These are phyloP conservation scores for Ilex asprella DNA, from an alignment of 257 asterid genomes.

Conservation along the genomic window DNA sequence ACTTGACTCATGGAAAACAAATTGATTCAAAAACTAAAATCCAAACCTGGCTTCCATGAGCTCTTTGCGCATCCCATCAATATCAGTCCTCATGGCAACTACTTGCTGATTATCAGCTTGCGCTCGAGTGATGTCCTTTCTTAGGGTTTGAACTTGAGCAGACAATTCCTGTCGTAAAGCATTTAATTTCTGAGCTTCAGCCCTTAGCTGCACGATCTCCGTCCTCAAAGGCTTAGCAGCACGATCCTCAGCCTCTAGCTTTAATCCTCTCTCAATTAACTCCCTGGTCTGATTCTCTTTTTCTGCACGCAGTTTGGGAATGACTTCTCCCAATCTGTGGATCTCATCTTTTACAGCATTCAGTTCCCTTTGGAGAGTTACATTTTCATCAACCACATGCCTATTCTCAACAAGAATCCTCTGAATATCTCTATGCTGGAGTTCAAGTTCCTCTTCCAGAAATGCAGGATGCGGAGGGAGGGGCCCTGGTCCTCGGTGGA, in stretches of 20 bases:
- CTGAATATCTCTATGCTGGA: constrained; percentile 77
- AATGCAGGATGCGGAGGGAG: constrained; percentile 56
- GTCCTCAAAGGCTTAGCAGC: constrained; percentile 54
- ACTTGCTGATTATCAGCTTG: constrained; percentile 63
- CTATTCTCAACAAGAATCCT: constrained; percentile 61
- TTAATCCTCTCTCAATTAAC: constrained; percentile 61
- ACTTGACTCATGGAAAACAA: neutral
- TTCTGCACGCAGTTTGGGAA: constrained; percentile 61
- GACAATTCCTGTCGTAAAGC: constrained; percentile 52
- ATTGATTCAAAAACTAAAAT: constrained; percentile 2
- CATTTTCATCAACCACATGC: constrained; percentile 68
- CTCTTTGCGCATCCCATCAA: constrained; percentile 69
- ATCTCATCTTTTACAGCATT: constrained; percentile 77
- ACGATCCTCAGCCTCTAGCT: constrained; percentile 74
- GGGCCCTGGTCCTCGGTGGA: constrained; percentile 43
- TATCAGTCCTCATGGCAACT: constrained; percentile 49
- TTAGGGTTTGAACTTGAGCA: constrained; percentile 49
- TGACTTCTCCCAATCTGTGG: constrained; percentile 53
- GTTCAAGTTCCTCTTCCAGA: constrained; percentile 75
- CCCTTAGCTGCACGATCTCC: constrained; percentile 54
- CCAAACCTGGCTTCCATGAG: constrained; percentile 64
- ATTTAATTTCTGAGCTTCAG: constrained; percentile 61
- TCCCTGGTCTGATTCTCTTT: constrained; percentile 74
- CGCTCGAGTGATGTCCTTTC: constrained; percentile 53
- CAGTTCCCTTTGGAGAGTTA: constrained; percentile 77